Evolutionary conservation across 768 basidiomycete genomes (phyloP), one percentile per base, ranked within the genome.

Genomic region (Amanita molliuscula): DNA sequence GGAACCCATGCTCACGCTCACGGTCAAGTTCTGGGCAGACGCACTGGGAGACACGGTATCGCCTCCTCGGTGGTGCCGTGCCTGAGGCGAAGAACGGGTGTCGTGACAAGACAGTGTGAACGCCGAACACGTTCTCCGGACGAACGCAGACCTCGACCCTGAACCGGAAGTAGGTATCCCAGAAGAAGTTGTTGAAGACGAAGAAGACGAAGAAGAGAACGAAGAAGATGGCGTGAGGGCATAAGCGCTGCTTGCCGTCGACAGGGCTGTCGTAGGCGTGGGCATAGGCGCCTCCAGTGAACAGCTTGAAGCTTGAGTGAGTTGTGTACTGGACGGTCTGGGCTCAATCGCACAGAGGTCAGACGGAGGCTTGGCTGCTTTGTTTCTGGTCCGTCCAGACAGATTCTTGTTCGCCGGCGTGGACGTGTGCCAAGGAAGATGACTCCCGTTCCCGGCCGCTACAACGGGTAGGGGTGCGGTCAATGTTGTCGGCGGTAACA

Each of bases 111-210:
- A 33, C 16, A n/a, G 20, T 6, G 11, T 40, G 9, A 41, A 34
- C 29, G 48, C 48, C 11, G 48, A 50, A 38, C 48, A 50, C 10
- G 48, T 50, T 6, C 40, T 11, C 16, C 48, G 25, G 40, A 35
- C 28, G n/a, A 50, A 50, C 18, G 41, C 26, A 18, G 45, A 47
- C 21, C 16, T 23, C 11, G 10, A 15, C 15, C 13, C 18, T 3
- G 45, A 47, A n/a, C 11, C 7, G 21, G 26, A 44, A 15, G 43
- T 26, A 18, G 26, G 26, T 5, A 44, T 16, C 35, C 21, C 20
- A 21, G 11, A 21, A 25, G 11, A 20, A 21, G 11, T 15, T 23
- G 23, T 6, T 26, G 25, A 26, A 4, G 43, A 2, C 1, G 44
- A 31, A 18, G 43, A 31, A 7, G 25, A 15, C 8, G 31, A 16